A percentile compares a stretch with the other conserved stretches of the same genome.
Evolutionary conservation across 2,329 filamentous ascomycete genomes (phyloP).

Genomic region (Berkeleyomyces basicola): DNA sequence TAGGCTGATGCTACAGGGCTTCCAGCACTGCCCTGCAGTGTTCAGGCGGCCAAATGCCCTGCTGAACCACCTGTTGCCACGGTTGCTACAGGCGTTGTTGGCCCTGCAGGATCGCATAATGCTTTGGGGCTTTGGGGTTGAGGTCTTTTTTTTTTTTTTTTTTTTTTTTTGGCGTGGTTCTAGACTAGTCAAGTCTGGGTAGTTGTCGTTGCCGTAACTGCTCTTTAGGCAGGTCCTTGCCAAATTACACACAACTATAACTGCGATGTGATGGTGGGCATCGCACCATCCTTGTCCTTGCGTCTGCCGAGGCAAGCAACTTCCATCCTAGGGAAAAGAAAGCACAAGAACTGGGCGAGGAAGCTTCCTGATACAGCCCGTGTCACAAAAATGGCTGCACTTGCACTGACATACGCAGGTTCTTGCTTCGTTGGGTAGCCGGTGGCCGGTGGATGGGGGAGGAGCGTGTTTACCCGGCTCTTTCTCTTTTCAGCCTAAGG

Average conservation of each 20-base stretch:
- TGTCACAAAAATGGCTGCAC: background rate
- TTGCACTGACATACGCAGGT: background rate
- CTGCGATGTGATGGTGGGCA: background rate
- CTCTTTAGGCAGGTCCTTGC: background rate
- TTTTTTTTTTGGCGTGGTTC: background rate
- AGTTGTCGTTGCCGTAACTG: background rate
- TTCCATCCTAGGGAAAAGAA: background rate
- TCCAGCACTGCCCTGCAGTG: background rate
- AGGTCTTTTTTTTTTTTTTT: background rate
- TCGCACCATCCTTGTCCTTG: constrained; percentile 10
- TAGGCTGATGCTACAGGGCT: background rate
- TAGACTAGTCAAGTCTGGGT: background rate
- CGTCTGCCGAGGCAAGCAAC: constrained; percentile 1
- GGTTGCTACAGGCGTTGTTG: background rate
- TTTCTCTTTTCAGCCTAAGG: background rate
- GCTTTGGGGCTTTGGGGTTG: background rate
- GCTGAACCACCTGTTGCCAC: background rate
- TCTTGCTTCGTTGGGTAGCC: background rate
- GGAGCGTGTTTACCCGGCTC: background rate
- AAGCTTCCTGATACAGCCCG: background rate
- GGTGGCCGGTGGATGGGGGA: background rate
- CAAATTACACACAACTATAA: background rate
- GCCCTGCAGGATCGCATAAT: background rate
- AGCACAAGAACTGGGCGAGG: background rate
- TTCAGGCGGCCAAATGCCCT: background rate